Percentiles rank a stretch among this genome's conserved stretches.
Evolutionary conservation across 2,329 filamentous ascomycete species (phyloP).

Genomic region (Penicillium sp.): DNA sequence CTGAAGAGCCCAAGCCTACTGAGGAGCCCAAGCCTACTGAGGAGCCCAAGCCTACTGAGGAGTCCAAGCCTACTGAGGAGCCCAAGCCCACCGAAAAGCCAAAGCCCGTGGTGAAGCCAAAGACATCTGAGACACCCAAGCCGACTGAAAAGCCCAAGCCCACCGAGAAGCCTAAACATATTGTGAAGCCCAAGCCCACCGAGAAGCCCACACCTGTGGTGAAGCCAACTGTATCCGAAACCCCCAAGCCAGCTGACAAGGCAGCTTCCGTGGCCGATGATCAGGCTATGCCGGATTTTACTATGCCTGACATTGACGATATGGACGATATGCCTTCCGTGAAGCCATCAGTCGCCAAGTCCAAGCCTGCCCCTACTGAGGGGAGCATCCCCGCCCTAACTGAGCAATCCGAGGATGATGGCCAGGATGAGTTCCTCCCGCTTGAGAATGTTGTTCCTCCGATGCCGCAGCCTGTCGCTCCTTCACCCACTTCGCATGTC

Average conservation of each 20-base stretch:
- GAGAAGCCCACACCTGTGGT: not conserved
- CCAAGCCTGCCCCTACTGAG: not conserved
- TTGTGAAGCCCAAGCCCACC: not conserved
- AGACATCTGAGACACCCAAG: not conserved
- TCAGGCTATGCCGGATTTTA: not conserved
- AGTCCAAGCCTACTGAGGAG: not conserved
- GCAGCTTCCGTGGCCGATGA: not conserved
- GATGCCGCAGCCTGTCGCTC: conserved; percentile 6
- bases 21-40: not conserved
- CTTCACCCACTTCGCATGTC: conserved; percentile 1
- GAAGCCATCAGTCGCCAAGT: not conserved
- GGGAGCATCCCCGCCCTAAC: not conserved
- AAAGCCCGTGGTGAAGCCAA: not conserved
- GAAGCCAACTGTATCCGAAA: not conserved
- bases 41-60: not conserved
- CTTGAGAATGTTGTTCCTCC: conserved; percentile 2
- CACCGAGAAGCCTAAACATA: not conserved
- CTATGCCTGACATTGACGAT: not conserved
- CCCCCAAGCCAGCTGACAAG: not conserved
- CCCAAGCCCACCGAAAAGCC: not conserved
- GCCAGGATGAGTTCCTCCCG: not conserved
- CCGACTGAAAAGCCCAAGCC: not conserved
- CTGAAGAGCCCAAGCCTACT: not conserved
- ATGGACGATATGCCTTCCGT: not conserved
- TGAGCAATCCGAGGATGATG: not conserved